Evolutionary conservation across 345 rosid genomes (phyloP), one percentile per base, ranked within the genome.

Genomic region (Psidium guajava): DNA sequence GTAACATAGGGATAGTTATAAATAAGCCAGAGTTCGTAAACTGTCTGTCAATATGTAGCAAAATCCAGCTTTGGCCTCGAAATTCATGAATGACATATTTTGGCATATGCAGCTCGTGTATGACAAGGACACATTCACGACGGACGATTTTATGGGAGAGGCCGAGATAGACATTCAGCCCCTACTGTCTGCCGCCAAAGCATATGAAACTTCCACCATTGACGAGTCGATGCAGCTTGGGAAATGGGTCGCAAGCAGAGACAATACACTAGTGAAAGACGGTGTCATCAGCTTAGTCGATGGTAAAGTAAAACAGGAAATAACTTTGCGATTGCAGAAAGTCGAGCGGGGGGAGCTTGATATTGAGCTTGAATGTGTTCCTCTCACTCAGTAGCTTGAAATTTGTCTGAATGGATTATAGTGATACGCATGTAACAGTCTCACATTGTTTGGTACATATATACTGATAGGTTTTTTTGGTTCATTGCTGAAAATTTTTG

Each of bases 131-230:
- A 95, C 93, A 16, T 97, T 97, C 89, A 85, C 93, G 53, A 88
- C 94, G 0, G 98, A 97, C 85, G 98, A 97, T 91, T 97, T 96
- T 87, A 97, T 96, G 99, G 99, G 99, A 54, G 98, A 95, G 83
- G 97, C 99, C 1, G 99, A 97, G 91, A 95, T 97, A n/a, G 98
- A 97, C 91, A 97, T 96, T 85, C 98, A 97, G 88, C 96, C 99
- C 12, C 91, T 97, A 83, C 91, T 97, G 40, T 53, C 91, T 75
- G 96, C 97, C n/a, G 98, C 99, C 28, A 93, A 90, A 91, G 98
- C 97, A 42, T 90, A 88, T 40, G 98, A 97, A 91, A 86, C 81
- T 11, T 94, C 95, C 20, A 86, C 89, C 52, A 89, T 92, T 56
- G 57, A 56, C 1, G 97, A 93, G 84, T 83, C 99, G 6, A 92